Conservation (phyloP, 306 rosid genomes). For the Pueraria montana region DNA sequence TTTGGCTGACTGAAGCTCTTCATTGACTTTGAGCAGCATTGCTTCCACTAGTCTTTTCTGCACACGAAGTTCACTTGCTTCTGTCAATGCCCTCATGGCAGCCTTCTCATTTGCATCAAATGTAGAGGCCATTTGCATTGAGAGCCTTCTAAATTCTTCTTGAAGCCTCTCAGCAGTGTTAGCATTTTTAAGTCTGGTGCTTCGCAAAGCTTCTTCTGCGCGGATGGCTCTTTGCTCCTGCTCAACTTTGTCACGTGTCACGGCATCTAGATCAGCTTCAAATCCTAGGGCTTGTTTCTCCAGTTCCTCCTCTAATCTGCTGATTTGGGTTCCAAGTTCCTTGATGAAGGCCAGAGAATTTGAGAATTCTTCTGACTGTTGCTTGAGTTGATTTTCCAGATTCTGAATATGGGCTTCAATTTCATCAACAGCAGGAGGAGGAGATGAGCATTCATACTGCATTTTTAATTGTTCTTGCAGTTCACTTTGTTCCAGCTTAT, state of each 20-base stretch:
- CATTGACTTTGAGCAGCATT: conserved; percentile 67
- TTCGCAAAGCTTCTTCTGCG: conserved; percentile 85
- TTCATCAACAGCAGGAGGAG: conserved; percentile 60
- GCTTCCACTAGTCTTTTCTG: conserved; percentile 74
- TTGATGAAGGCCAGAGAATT: conserved; percentile 70
- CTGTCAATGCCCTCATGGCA: conserved; percentile 72
- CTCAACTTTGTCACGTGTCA: conserved; percentile 73
- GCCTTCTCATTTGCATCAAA: conserved; percentile 90
- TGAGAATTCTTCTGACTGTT: conserved; percentile 70
- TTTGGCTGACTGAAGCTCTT: conserved; percentile 67
- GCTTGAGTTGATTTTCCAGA: conserved; percentile 74
- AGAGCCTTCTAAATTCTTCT: conserved; percentile 85
- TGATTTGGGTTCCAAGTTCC: conserved; percentile 68
- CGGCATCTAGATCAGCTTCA: conserved; percentile 76
- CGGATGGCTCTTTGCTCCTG: conserved; percentile 96
- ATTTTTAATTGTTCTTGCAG: conserved; percentile 87
- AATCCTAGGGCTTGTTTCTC: conserved; percentile 78
- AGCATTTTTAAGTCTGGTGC: conserved; percentile 77
- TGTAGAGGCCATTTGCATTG: conserved; percentile 83
- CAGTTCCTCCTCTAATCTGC: conserved; percentile 78
- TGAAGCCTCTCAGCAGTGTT: conserved; percentile 88
- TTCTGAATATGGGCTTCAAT: conserved; percentile 67
- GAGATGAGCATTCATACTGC: conserved; percentile 84
- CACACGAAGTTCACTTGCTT: conserved; percentile 75
- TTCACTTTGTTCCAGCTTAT: conserved; percentile 88